Evolutionary conservation across 164 flowering plant species (phyloP).

Genomic region (Umbilicus rupestris): DNA sequence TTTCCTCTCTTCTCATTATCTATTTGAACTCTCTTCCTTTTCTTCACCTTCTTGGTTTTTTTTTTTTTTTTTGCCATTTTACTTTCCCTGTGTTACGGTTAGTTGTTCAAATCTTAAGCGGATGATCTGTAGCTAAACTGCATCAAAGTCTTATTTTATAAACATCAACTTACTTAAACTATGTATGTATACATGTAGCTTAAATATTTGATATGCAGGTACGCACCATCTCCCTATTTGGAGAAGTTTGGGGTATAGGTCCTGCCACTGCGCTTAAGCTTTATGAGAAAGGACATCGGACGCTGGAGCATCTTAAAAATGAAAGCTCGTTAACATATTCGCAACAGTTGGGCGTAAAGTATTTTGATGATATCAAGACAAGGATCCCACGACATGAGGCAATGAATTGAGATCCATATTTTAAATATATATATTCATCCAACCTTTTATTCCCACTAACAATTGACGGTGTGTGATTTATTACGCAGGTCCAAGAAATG

Average conservation of each 20-base stretch:
- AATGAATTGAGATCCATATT: not conserved
- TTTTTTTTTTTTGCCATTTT: not conserved
- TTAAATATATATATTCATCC: not conserved
- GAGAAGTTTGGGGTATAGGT: conserved; percentile 97
- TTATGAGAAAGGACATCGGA: conserved; percentile 82
- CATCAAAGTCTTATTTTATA: not conserved
- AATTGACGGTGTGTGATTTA: not conserved
- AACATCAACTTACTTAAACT: not conserved
- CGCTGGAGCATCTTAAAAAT: conserved; percentile 62
- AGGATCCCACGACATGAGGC: conserved; percentile 92
- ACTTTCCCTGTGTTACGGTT: too few species aligned
- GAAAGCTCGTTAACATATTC: conserved; percentile 68
- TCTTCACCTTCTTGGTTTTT: not conserved
- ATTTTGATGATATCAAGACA: conserved; percentile 74
- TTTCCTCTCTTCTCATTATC: not conserved
- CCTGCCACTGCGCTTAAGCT: conserved; percentile 91
- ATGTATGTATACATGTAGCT: not conserved
- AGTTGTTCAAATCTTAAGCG: too few species aligned
- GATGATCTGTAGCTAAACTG: too few species aligned
- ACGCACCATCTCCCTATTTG: conserved; percentile 62
- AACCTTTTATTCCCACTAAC: not conserved
- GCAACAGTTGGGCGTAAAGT: conserved; percentile 75
- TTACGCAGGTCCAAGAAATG: conserved; percentile 76
- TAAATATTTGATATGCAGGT: conserved; percentile 32
- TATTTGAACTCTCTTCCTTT: not conserved